Evolutionary conservation across 2,329 filamentous ascomycete species (phyloP), one percentile per base, ranked within the genome.

Genomic region (Cryoendolithus antarcticus): DNA sequence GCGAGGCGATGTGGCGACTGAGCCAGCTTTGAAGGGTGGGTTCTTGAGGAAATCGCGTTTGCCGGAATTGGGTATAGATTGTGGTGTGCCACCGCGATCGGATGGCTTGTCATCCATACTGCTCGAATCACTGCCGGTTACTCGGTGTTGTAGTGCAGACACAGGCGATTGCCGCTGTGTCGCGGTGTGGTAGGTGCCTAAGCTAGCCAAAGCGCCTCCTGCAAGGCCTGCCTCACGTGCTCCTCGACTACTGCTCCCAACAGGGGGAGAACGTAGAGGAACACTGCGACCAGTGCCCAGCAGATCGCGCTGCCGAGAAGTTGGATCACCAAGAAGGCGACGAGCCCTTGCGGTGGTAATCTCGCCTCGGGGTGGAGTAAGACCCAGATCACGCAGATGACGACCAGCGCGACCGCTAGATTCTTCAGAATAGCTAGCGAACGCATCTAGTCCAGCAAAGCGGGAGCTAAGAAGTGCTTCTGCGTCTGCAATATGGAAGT

Each of bases 11-110:
- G 83, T 86, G 2, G 88, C 93, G n/a, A 96, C 68, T 1, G 89
- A 93, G 8, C 89, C 89, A 9, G 88, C 85, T 62, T 98, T 98
- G 67, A 98, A 98, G 0, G 89, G 88, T 51, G 93, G 85, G 53
- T 95, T 94, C 1, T 85, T 93, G 13, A 94, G 0, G 86, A 95
- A 5, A 83, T 80, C 38, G 86, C 76, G 50, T 11, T 30, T 30
- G 10, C 33, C 30, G 11, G 39, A 30, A n/a, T 34, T 41, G 32
- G 39, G 39, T 37, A 41, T 41, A 15, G 39, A 41, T 34, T 41
- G 39, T 11, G 39, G 39, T 32, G 39, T 41, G 8, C 32, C 34
- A 10, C 24, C 37, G 11, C 39, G 28, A 12, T 41, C 39, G 72
- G 64, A 13, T 15, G 33, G 27, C 28, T 29, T 13, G 9, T 38